Base-by-base conservation (phyloP, 2,329 filamentous ascomycete species). In the Penicillium vulpinum region DNA sequence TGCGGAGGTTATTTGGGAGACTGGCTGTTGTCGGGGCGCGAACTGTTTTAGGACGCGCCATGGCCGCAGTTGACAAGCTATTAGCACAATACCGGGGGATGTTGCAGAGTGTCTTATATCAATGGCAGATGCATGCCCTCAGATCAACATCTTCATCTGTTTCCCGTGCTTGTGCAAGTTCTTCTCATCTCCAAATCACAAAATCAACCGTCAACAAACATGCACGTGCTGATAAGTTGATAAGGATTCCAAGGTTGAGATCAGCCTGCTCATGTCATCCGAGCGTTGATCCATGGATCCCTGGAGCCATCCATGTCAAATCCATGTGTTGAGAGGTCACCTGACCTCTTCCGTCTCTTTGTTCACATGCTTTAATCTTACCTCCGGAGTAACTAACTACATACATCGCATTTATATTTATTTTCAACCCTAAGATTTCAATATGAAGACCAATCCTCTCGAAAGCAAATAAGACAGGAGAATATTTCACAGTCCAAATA, bases 1-100 rank as follows among this genome's bases (percentile, higher is more conserved):
- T 82, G 65, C 86, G 86, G 62, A 91, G 80, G 28, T 84, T 82
- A 49, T 89, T 87, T n/a, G 88, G 83, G 48, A 94, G 83, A 63
- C 88, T 86, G 54, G 86, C 85, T 50, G 85, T 86, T 45, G 88
- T 90, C 18, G 90, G 90, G 36, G 90, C 79, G 54, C 75, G 74
- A 24, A 76, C 62, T 24, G 65, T 48, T 55, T 69, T 73, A 33
- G 62, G 58, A 51, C 70, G 72, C 53, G 70, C 67, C 73, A 75
- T 72, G 62, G 36, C 56, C 6, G 26, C 26, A 18, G 4, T 28
- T 46, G 11, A 35, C 15, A 33, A 22, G 29, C 18, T 38, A 10
- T 22, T 18, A 11, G 2, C 21, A 5, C n/a, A 33, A 10, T 21
- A 10, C 28, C 1, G 8, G n/a, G 24, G 2, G 13, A 10, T n/a